A percentile compares a stretch with the other conserved stretches of the same genome.
phyloP scores from a whole-genome alignment of 2,329 filamentous ascomycete species.

The Aspergillus aculeatus region DNA sequence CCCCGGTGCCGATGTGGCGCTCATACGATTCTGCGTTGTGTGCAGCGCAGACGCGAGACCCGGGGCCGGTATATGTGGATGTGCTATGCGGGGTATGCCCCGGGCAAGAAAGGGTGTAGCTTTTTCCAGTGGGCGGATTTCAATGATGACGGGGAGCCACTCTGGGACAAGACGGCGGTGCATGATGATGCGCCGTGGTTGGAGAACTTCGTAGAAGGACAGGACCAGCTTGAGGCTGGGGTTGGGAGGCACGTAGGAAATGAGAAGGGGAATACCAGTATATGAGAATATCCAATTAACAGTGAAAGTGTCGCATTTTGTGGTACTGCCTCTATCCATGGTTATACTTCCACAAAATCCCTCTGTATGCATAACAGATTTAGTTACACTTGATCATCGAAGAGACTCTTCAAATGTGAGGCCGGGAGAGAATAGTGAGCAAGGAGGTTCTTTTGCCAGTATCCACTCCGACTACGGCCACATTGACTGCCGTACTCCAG shows the following conservation, averaged over 20 bases:
- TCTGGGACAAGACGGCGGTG: conserved; percentile 49
- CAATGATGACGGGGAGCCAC: conserved; percentile 78
- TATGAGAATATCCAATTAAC: neutral
- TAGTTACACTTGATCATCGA: conserved; percentile 1
- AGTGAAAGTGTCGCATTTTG: neutral
- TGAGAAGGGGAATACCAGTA: neutral
- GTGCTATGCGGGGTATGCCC: conserved; percentile 67
- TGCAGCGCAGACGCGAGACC: conserved; percentile 74
- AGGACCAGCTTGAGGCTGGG: neutral
- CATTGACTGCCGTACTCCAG: no score
- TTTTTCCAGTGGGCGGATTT: conserved; percentile 88
- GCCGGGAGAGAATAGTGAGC: no score
- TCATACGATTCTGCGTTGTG: conserved; percentile 69
- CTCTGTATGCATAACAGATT: conserved; percentile 2
- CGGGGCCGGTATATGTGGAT: conserved; percentile 88
- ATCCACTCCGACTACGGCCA: no score
- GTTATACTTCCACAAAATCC: neutral
- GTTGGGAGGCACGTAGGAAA: neutral
- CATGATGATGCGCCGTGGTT: conserved; percentile 23
- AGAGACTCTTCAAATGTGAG: no score
- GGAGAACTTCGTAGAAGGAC: conserved; percentile 24
- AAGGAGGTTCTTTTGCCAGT: no score
- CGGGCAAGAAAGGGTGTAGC: conserved; percentile 58
- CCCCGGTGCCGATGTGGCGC: conserved; percentile 75
- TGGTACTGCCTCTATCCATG: neutral